These are phyloP conservation scores for Endoconidiophora laricicola DNA, from an alignment of 2,329 filamentous ascomycete species.

Conservation along the genomic window DNA sequence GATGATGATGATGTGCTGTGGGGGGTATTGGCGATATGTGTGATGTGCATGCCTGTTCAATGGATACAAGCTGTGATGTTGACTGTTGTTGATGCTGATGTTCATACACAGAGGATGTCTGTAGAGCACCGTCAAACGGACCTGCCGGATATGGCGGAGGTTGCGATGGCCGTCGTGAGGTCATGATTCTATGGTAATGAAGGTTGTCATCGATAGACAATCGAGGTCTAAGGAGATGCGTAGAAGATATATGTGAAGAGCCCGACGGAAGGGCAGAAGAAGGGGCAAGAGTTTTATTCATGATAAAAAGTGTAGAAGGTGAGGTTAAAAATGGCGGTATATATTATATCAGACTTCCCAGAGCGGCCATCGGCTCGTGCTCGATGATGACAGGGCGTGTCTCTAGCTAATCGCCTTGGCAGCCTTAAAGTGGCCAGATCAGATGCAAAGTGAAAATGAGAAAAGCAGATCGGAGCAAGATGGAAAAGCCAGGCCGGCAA, in stretches of 20 bases:
- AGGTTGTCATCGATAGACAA: slow-evolving; percentile 40
- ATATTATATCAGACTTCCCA: background rate
- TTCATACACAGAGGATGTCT: slow-evolving; percentile 1
- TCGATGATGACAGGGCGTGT: slow-evolving; percentile 1
- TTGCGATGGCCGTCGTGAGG: slow-evolving; percentile 27
- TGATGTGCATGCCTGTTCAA: slow-evolving; percentile 5
- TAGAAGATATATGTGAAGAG: slow-evolving; percentile 2
- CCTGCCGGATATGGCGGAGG: slow-evolving; percentile 27
- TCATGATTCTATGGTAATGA: slow-evolving; percentile 36
- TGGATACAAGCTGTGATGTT: background rate
- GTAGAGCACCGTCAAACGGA: background rate
- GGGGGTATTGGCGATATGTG: slow-evolving; percentile 8
- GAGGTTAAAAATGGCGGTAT: slow-evolving; percentile 5
- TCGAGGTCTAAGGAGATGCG: slow-evolving; percentile 25
- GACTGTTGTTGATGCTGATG: slow-evolving; percentile 8
- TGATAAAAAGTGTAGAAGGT: background rate
- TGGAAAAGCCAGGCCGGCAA: background rate
- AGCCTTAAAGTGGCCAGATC: background rate
- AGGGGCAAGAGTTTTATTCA: background rate
- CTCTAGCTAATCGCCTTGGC: background rate
- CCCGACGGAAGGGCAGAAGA: background rate
- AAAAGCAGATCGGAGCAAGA: background rate
- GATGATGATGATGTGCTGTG: slow-evolving; percentile 12
- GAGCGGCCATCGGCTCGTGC: no score
- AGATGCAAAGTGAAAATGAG: slow-evolving; percentile 1